phyloP scores from a whole-genome alignment of 148 eudicot genomes.

The Heliosperma pusillum region DNA sequence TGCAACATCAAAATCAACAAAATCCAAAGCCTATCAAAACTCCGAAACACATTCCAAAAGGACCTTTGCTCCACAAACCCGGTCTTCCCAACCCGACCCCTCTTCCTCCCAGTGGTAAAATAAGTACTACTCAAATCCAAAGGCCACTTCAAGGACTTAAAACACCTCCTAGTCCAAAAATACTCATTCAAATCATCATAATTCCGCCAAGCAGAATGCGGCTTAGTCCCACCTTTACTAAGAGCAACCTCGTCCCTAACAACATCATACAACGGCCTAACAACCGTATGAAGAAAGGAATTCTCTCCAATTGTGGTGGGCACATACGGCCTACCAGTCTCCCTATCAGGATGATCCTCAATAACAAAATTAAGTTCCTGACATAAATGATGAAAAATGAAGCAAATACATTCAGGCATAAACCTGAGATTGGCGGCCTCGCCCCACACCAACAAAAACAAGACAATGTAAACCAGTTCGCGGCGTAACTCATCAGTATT shows the following conservation, averaged over 20 bases:
- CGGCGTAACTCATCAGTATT: slow-evolving; percentile 48
- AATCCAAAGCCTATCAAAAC: slow-evolving; percentile 89
- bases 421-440: slow-evolving; percentile 77
- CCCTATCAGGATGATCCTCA: slow-evolving; percentile 41
- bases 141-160: slow-evolving; percentile 73
- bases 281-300: slow-evolving; percentile 46
- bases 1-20: slow-evolving; percentile 68
- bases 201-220: slow-evolving; percentile 92
- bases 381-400: slow-evolving; percentile 75
- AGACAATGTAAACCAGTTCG: slow-evolving; percentile 63
- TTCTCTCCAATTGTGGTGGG: slow-evolving; percentile 47
- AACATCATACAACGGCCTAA: slow-evolving; percentile 52
- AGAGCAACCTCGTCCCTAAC: slow-evolving; percentile 52
- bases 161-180: slow-evolving; percentile 84
- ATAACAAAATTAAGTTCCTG: slow-evolving; percentile 59
- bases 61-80: slow-evolving; percentile 96
- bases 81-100: slow-evolving; percentile 65
- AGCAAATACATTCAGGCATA: slow-evolving; percentile 79
- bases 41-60: slow-evolving; percentile 86
- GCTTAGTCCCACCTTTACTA: slow-evolving; percentile 70
- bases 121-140: slow-evolving; percentile 53
- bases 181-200: slow-evolving; percentile 94
- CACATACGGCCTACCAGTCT: slow-evolving; percentile 51
- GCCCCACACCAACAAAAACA: slow-evolving; percentile 82
- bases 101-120: slow-evolving; percentile 28